Base-by-base conservation (phyloP, 441 rosid genomes). In the Adansonia madagascariensis region DNA sequence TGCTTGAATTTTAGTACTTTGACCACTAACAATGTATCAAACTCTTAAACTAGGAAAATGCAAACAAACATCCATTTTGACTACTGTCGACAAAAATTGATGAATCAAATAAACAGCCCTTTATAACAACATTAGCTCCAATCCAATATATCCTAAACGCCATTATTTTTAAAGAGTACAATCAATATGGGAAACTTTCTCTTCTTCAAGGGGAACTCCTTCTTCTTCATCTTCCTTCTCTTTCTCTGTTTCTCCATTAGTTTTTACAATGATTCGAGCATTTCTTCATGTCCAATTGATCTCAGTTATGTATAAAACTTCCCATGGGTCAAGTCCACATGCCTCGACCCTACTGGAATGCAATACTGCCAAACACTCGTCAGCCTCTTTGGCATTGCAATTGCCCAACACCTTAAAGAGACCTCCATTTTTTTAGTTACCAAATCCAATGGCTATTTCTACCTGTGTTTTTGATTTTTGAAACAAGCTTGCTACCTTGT, bases 311-410 rank as follows among this genome's bases (percentile, higher is more conserved):
- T 86, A 3, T 35, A 79, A 50, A 83, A 83, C 7, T 77, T 83
- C 80, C 90, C 85, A 15, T 91, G 94, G 94, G 76, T 89, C 80
- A 60, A 77, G 14, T 85, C 90, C 2, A n/a, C 46, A 17, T 88
- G 91, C 71, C 79, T 41, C 2, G 53, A 71, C 10, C 20, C 84
- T 8, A 18, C 69, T 10, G 64, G 49, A 24, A 76, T 31, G n/a
- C 81, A 22, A 41, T 91, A 91, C 66, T 91, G 95, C 81, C 74
- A 74, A 55, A 50, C 90, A 22, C 86, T 91, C 24, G 61, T 81
- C 15, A 85, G 90, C 82, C 82, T 91, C 39, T 74, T 85, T n/a
- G 94, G 91, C 53, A 75, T 89, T 20, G 91, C 86, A 50, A 70
- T 83, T 14, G 87, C 92, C 8, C 78, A 78, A 31, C 73, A 85